Evolutionary conservation across 176 grass and related monocot genomes (phyloP), one percentile per base, ranked within the genome.

Genomic region (Oryza rufipogon): DNA sequence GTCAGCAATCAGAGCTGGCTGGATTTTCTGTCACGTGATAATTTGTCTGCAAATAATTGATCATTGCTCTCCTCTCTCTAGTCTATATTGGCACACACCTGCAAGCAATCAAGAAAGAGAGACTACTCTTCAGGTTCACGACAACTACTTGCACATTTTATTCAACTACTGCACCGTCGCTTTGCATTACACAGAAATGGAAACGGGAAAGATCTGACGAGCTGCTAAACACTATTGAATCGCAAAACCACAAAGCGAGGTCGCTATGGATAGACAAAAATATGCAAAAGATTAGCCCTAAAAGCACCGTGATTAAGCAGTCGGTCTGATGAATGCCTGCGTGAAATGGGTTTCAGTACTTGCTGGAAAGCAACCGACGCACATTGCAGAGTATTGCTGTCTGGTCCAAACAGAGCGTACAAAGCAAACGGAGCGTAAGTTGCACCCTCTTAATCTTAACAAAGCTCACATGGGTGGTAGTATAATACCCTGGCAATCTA

Each of bases 371-470:
- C 75, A 45, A 39, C 6, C n/a, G 17, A 58, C 48, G 68, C 44
- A 45, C 1, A 63, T 63, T 44, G 41, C 44, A 23, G 28, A 51
- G 64, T 19, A 26, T 36, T 56, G 77, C 41, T 83, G 67, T 78
- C 74, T 73, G 42, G 74, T 83, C 68, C 80, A 79, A 74, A 67
- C 47, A 17, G 46, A 61, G 17, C 20, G 44, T 76, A 63, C 75
- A 88, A 80, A 88, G 87, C 69, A 36, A 34, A 25, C 6, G 81
- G 45, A 79, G 81, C 75, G 75, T 88, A 68, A 84, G 44, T 60
- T 68, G 58, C 66, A 88, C 75, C 52, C 80, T 70, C 16, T 73
- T 84, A 71, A 69, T 22, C 74, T 47, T 65, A 49, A 77, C 41
- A 71, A 77, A 64, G 80, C 10, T 60, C 74, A 83, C 81, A 79